A percentile compares a stretch with the other conserved stretches of the same genome.
Conservation (phyloP, 2,329 filamentous ascomycete species). For the Mariannaea sp. region DNA sequence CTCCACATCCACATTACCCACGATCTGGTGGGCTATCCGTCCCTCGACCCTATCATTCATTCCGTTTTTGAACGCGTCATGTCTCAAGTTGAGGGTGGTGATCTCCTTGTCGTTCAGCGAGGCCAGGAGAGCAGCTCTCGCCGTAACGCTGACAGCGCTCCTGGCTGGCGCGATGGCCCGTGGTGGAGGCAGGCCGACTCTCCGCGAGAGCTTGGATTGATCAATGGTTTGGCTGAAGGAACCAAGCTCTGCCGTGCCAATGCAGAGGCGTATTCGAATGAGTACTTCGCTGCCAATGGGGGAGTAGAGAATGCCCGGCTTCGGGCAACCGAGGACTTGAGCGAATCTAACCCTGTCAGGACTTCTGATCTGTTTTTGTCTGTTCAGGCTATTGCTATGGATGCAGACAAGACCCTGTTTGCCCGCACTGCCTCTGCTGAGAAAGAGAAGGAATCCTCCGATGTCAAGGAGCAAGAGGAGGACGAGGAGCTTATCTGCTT, state of each 20-base stretch:
- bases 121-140: constrained; percentile 82
- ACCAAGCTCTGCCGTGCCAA: constrained; percentile 89
- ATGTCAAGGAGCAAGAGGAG: constrained; percentile 55
- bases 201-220: constrained; percentile 76
- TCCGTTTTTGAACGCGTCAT: constrained; percentile 92
- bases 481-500: constrained; percentile 71
- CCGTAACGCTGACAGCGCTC: constrained; percentile 61
- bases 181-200: constrained; percentile 84
- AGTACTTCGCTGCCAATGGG: constrained; percentile 80
- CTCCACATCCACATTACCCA: constrained; percentile 97
- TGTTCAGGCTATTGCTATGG: constrained; percentile 82
- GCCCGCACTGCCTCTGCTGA: constrained; percentile 57
- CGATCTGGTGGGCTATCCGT: constrained; percentile 92
- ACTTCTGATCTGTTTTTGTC: constrained; percentile 94
- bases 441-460: constrained; percentile 59
- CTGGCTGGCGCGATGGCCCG: constrained; percentile 89
- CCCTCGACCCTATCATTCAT: constrained; percentile 90
- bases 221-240: constrained; percentile 81
- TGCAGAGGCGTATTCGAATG: constrained; percentile 83
- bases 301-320: constrained; percentile 81
- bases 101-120: constrained; percentile 90
- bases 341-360: constrained; percentile 85
- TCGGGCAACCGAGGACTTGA: constrained; percentile 77
- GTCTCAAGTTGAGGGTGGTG: constrained; percentile 98
- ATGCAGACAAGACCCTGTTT: constrained; percentile 70